A percentile compares a stretch with the other conserved stretches of the same genome.
These are phyloP conservation scores for Paxillus rubicundulus DNA, from an alignment of 768 basidiomycete species.

Conservation along the genomic window DNA sequence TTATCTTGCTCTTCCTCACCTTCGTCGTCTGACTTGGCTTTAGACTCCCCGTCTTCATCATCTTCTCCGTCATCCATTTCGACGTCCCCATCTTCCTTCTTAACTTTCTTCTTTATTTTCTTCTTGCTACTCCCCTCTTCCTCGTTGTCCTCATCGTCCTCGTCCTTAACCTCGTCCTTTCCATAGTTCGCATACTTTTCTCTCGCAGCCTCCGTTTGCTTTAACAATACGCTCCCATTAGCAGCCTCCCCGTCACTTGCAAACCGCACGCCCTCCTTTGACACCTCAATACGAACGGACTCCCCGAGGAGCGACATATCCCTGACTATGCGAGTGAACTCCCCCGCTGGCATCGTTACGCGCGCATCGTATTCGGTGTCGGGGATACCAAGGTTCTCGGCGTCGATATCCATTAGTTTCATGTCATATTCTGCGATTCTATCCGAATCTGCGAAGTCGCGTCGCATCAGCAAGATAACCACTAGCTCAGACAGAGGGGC, in stretches of 20 bases:
- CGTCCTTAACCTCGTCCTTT: conserved; percentile 41
- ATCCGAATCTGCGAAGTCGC: conserved; percentile 62
- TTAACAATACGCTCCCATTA: conserved; percentile 81
- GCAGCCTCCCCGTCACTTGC: conserved; percentile 92
- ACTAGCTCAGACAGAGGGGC: not conserved
- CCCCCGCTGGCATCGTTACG: conserved; percentile 79
- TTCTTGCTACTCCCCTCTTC: conserved; percentile 30
- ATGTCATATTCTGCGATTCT: conserved; percentile 97
- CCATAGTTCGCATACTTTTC: conserved; percentile 41
- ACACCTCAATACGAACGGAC: conserved; percentile 91
- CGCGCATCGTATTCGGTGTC: conserved; percentile 97
- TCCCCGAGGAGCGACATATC: conserved; percentile 91
- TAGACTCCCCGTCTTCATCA: conserved; percentile 41
- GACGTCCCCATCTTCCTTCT: conserved; percentile 40
- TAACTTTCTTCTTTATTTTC: conserved; percentile 38
- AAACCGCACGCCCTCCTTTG: conserved; percentile 94
- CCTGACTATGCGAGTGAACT: conserved; percentile 91
- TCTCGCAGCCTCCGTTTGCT: conserved; percentile 60
- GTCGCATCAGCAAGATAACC: not conserved
- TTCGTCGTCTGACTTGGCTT: conserved; percentile 44
- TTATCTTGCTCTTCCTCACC: conserved; percentile 49
- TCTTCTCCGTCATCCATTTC: conserved; percentile 53
- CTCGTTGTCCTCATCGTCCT: conserved; percentile 44
- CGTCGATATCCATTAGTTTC: conserved; percentile 99
- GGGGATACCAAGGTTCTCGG: conserved; percentile 91